Conservation (phyloP, 2,329 filamentous ascomycete genomes). For the Colletotrichum tropicale region DNA sequence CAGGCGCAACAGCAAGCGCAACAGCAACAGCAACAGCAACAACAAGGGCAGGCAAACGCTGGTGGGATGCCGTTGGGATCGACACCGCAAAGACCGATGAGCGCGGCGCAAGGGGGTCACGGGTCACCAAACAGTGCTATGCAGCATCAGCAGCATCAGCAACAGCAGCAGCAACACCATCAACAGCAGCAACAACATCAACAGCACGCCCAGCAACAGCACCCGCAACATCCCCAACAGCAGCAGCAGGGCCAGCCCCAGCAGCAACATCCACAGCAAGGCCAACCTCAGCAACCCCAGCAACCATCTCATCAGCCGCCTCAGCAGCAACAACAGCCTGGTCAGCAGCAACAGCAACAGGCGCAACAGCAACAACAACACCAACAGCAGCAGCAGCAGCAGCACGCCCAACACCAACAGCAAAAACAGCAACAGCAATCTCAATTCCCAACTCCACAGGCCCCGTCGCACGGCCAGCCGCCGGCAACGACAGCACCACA, state of each 20-base stretch:
- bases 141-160: constrained; percentile 33
- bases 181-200: constrained; percentile 39
- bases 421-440: constrained; percentile 26
- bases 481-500: constrained; percentile 28
- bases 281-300: constrained; percentile 25
- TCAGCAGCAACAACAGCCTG: constrained; percentile 35
- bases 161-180: constrained; percentile 30
- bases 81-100: constrained; percentile 32
- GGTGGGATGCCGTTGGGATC: constrained; percentile 28
- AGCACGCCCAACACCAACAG: constrained; percentile 9
- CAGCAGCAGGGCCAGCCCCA: constrained; percentile 28
- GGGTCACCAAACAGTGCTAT: constrained; percentile 37
- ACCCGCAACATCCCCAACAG: constrained; percentile 32
- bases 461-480: constrained; percentile 34
- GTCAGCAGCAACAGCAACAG: constrained; percentile 38
- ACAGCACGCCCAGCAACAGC: constrained; percentile 37
- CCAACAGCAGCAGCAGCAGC: constrained; percentile 20
- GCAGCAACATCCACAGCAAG: constrained; percentile 31
- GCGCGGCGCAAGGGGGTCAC: constrained; percentile 28
- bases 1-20: constrained; percentile 35
- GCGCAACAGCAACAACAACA: constrained; percentile 37
- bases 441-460: constrained; percentile 38
- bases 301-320: constrained; percentile 32
- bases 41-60: constrained; percentile 34
- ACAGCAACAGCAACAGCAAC: constrained; percentile 38